Conservation (phyloP, 1,139 yeast species). For the Yamadazyma mexicana region DNA sequence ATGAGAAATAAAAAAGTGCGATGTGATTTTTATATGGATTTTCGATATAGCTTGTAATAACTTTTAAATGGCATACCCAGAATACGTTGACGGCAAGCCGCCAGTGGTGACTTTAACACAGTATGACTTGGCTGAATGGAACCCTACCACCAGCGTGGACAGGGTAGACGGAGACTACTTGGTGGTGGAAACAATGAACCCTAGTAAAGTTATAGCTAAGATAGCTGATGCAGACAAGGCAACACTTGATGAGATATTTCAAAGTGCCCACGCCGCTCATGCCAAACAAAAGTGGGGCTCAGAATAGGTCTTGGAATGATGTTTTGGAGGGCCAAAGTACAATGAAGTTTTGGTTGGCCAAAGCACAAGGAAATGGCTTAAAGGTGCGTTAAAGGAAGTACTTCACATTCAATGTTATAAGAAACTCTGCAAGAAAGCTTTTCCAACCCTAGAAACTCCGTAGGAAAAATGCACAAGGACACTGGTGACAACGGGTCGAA, state of each 20-base stretch:
- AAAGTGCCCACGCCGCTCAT: slow-evolving; percentile 43
- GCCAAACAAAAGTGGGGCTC: slow-evolving; percentile 21
- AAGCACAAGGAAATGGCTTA: too few relatives aligned
- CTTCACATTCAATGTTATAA: too few relatives aligned
- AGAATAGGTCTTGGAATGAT: too few relatives aligned
- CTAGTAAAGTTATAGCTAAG: slow-evolving; percentile 43
- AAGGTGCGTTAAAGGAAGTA: too few relatives aligned
- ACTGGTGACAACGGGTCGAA: too few relatives aligned
- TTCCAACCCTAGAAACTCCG: too few relatives aligned
- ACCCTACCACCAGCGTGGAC: slow-evolving; percentile 51
- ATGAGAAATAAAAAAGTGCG: slow-evolving; percentile 1
- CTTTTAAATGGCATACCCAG: slow-evolving; percentile 45
- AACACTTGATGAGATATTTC: slow-evolving; percentile 44
- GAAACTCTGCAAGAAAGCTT: too few relatives aligned
- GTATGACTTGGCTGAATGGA: slow-evolving; percentile 58
- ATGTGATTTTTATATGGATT: slow-evolving; percentile 1
- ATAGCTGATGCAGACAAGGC: slow-evolving; percentile 36
- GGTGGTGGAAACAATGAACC: slow-evolving; percentile 49
- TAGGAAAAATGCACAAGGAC: too few relatives aligned
- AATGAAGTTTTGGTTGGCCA: too few relatives aligned
- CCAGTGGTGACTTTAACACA: slow-evolving; percentile 46
- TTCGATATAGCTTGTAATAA: too few relatives aligned
- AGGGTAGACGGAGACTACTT: slow-evolving; percentile 34
- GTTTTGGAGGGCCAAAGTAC: slow-evolving; percentile 12
- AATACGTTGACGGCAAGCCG: slow-evolving; percentile 45